Conservation (phyloP, 345 rosid genomes). For the Geranium rotundifolium region DNA sequence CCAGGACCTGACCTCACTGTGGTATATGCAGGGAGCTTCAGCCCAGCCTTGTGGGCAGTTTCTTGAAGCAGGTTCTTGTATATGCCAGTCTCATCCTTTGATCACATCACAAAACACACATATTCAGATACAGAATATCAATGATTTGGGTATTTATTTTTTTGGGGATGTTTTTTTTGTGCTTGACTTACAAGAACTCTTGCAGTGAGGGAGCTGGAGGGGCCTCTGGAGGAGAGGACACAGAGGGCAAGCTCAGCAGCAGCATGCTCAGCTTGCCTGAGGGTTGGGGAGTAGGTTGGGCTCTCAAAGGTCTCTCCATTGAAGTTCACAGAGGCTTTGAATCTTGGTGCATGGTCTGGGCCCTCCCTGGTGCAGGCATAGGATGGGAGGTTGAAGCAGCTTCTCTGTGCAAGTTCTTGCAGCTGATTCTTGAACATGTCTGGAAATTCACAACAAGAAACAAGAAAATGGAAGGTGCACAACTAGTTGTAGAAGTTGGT, state of each 20-base stretch:
- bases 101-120: too few species aligned
- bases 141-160: too few species aligned
- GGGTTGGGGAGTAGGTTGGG: constrained; percentile 89
- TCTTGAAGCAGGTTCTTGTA: constrained; percentile 84
- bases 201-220: constrained; percentile 93
- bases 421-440: too few species aligned
- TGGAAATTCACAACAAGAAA: too few species aligned
- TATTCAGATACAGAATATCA: too few species aligned
- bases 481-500: too few species aligned
- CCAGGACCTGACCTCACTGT: constrained; percentile 59
- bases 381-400: constrained; percentile 93
- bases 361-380: constrained; percentile 92
- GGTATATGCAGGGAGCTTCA: constrained; percentile 28
- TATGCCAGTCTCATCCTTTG: constrained; percentile 79
- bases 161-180: too few species aligned
- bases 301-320: constrained; percentile 96
- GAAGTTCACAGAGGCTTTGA: constrained; percentile 91
- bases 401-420: too few species aligned
- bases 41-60: constrained; percentile 19
- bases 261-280: constrained; percentile 99
- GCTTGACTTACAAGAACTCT: constrained; percentile 85
- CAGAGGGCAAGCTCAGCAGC: constrained; percentile 94
- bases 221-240: constrained; percentile 84
- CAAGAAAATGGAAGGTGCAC: too few species aligned
- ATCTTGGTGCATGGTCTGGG: constrained; percentile 98